Evolutionary conservation across 306 rosid genomes (phyloP).

Genomic region (Senna tora): DNA sequence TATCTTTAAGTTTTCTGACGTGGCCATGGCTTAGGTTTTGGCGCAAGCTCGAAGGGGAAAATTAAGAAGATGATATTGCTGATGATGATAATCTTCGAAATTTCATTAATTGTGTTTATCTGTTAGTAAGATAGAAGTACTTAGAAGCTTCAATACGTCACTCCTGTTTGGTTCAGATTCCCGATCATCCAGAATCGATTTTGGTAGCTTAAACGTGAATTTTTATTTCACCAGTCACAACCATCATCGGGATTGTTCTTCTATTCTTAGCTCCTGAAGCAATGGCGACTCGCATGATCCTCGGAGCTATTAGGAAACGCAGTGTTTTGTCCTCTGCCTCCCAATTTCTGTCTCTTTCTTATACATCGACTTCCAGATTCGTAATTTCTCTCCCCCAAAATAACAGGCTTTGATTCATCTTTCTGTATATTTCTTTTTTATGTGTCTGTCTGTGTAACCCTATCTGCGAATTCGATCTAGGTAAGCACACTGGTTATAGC

Average conservation of each 20-base stretch:
- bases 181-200: background rate
- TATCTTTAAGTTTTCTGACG: too few relatives aligned
- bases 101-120: background rate
- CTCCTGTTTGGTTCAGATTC: background rate
- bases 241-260: background rate
- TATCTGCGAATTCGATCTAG: conserved; percentile 44
- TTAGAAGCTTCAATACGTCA: background rate
- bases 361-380: conserved; percentile 47
- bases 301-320: conserved; percentile 61
- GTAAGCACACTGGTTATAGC: conserved; percentile 82
- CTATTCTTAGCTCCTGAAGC: conserved; percentile 2
- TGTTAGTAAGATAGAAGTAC: background rate
- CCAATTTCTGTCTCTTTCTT: conserved; percentile 30
- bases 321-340: conserved; percentile 39
- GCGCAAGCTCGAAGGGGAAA: too few relatives aligned
- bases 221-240: background rate
- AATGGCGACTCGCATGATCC: conserved; percentile 59
- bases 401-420: conserved; percentile 11
- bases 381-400: conserved; percentile 44
- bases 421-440: background rate
- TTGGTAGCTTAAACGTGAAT: background rate
- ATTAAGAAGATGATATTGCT: too few relatives aligned
- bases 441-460: background rate
- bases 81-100: background rate
- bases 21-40: too few relatives aligned